phyloP scores from a whole-genome alignment of 495 filamentous ascomycete species.

The Podospora pseudoanserina region DNA sequence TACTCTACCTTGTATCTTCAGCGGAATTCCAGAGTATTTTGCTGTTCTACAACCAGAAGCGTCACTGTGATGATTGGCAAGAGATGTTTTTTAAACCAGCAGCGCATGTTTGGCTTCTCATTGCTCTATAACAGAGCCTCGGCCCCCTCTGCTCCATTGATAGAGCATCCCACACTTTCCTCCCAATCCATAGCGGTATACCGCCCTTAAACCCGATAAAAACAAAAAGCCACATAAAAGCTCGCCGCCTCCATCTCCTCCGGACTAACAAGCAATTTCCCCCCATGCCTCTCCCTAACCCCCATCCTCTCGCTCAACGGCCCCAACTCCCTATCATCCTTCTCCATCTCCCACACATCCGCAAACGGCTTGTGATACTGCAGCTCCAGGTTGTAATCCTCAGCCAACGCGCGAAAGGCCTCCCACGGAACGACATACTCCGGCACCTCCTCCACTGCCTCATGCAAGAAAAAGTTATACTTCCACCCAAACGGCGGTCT shows the following conservation, averaged over 20 bases:
- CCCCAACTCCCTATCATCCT: conserved; percentile 72
- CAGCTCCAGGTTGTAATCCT: conserved; percentile 93
- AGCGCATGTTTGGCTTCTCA: no score
- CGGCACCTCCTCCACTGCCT: conserved; percentile 92
- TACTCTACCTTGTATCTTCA: no score
- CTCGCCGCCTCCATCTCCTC: conserved; percentile 88
- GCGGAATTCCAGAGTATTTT: no score
- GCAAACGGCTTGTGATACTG: conserved; percentile 85
- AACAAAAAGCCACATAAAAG: conserved; percentile 91
- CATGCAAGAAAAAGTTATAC: conserved; percentile 91
- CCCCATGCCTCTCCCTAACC: conserved; percentile 67
- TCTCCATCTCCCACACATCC: conserved; percentile 88
- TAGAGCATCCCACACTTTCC: neutral
- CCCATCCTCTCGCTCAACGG: conserved; percentile 91
- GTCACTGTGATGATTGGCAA: no score
- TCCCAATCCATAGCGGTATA: neutral
- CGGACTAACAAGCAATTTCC: conserved; percentile 62
- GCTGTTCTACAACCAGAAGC: no score
- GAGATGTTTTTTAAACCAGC: no score
- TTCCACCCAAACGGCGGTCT: conserved; percentile 95
- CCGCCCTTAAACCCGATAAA: conserved; percentile 72
- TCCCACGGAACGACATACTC: conserved; percentile 99
- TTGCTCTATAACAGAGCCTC: no score
- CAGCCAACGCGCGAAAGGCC: conserved; percentile 87
- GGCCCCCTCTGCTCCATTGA: no score